phyloP scores from a whole-genome alignment of 2,329 filamentous ascomycete genomes.

The Botryosphaeria dothidea region DNA sequence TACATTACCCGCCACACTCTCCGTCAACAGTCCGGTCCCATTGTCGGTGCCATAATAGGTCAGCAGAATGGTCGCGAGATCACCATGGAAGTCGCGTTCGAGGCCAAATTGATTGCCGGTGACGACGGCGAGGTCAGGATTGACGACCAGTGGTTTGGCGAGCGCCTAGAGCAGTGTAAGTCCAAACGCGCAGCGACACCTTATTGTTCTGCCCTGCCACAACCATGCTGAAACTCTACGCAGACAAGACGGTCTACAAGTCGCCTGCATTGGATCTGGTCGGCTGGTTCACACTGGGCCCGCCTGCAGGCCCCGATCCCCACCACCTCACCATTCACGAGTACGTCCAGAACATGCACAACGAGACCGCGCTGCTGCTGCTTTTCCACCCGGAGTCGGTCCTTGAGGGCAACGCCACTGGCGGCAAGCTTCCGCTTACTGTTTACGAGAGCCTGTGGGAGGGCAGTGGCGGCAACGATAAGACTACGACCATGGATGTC shows the following conservation, averaged over 20 bases:
- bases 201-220: no score
- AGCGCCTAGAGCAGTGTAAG: constrained; percentile 83
- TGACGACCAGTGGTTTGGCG: constrained; percentile 70
- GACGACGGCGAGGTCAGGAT: constrained; percentile 61
- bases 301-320: constrained; percentile 68
- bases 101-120: constrained; percentile 62
- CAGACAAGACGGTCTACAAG: constrained; percentile 91
- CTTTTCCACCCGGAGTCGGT: constrained; percentile 75
- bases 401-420: constrained; percentile 55
- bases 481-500: constrained; percentile 53
- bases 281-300: constrained; percentile 85
- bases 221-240: constrained; percentile 18
- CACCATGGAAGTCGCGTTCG: constrained; percentile 90
- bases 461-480: constrained; percentile 37
- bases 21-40: constrained; percentile 70
- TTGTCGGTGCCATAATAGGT: constrained; percentile 85
- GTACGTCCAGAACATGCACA: constrained; percentile 72
- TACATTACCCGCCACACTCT: constrained; percentile 91
- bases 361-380: constrained; percentile 84
- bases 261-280: constrained; percentile 76
- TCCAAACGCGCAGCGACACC: constrained; percentile 19
- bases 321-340: constrained; percentile 72
- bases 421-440: constrained; percentile 82
- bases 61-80: constrained; percentile 89
- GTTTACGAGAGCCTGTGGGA: constrained; percentile 77